Conservation (phyloP, 805 yeast genomes). For the Kodamaea hsintzibuensis region DNA sequence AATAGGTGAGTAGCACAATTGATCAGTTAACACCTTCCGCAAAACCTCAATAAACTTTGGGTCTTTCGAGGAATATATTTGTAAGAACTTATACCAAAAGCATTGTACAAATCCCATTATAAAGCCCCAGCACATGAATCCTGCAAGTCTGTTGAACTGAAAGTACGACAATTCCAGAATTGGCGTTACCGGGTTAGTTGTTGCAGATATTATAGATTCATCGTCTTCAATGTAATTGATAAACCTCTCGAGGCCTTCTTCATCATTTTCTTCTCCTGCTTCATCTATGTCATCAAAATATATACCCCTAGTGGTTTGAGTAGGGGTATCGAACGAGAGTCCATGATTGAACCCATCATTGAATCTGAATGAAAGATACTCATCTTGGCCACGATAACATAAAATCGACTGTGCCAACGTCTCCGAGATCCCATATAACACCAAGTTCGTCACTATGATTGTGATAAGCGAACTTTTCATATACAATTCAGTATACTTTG, state of each 20-base stretch:
- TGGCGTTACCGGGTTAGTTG: conserved; percentile 4
- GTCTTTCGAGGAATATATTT: conserved; percentile 70
- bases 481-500: conserved; percentile 61
- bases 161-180: conserved; percentile 41
- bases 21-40: conserved; percentile 87
- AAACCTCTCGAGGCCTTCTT: conserved; percentile 31
- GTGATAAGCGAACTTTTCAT: conserved; percentile 69
- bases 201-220: background rate
- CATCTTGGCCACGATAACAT: conserved; percentile 24
- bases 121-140: conserved; percentile 88
- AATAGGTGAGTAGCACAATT: conserved; percentile 84
- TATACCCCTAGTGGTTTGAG: conserved; percentile 16
- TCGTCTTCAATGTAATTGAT: conserved; percentile 37
- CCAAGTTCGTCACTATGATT: conserved; percentile 74
- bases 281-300: conserved; percentile 7
- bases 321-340: conserved; percentile 17
- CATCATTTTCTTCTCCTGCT: conserved; percentile 11
- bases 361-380: conserved; percentile 22
- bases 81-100: conserved; percentile 84
- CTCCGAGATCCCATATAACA: conserved; percentile 88
- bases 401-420: conserved; percentile 77
- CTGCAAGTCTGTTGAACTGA: conserved; percentile 67
- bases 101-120: conserved; percentile 79
- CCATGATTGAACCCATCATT: conserved; percentile 14
- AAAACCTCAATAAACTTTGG: conserved; percentile 83